phyloP scores from a whole-genome alignment of 257 asterid species.

The Fraxinus quadrangulata region DNA sequence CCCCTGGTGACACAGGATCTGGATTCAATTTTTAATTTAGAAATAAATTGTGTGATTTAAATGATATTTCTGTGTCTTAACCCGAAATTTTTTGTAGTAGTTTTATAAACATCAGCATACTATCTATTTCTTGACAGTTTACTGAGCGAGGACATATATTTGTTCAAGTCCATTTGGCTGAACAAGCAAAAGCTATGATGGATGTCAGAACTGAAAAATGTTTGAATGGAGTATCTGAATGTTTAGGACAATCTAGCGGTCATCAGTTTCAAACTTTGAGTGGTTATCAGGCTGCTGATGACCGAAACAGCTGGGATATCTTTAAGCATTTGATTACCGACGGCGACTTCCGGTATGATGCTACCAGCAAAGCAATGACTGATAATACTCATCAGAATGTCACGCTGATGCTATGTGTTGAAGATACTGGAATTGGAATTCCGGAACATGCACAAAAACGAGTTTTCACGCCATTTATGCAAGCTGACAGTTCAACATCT shows the following conservation, averaged over 20 bases:
- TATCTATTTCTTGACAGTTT: slow-evolving; percentile 47
- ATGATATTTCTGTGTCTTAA: background rate
- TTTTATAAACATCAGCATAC: background rate
- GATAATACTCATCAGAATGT: slow-evolving; percentile 40
- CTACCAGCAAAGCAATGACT: slow-evolving; percentile 32
- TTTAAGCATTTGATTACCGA: slow-evolving; percentile 49
- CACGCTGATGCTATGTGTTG: slow-evolving; percentile 67
- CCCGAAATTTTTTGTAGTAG: background rate
- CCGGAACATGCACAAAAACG: slow-evolving; percentile 70
- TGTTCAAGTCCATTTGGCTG: slow-evolving; percentile 80
- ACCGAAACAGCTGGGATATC: slow-evolving; percentile 69
- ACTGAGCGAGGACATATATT: slow-evolving; percentile 88
- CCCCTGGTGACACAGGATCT: background rate
- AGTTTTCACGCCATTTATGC: slow-evolving; percentile 93
- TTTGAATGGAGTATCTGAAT: slow-evolving; percentile 51
- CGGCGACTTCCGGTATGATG: slow-evolving; percentile 39
- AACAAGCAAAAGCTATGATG: slow-evolving; percentile 45
- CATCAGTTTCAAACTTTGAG: slow-evolving; percentile 61
- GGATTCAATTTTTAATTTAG: background rate
- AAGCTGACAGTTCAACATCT: slow-evolving; percentile 96
- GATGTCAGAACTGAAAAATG: slow-evolving; percentile 36
- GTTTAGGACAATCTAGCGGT: slow-evolving; percentile 32
- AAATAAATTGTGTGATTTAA: background rate
- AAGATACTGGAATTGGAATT: slow-evolving; percentile 92
- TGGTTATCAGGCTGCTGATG: slow-evolving; percentile 85